Base-by-base conservation (phyloP, 129 eudicot genomes). In the Flaveria bidentis region DNA sequence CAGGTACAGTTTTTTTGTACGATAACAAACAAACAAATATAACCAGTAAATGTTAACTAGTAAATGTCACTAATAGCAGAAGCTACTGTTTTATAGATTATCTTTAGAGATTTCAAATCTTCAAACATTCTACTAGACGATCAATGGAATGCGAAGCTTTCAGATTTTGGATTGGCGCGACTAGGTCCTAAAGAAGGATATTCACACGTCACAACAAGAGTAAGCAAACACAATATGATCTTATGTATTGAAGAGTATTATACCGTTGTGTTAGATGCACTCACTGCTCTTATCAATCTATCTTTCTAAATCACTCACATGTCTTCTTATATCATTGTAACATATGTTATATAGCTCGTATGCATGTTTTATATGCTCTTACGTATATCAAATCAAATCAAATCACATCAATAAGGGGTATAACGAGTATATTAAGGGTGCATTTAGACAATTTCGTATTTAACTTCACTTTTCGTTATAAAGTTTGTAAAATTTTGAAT, bases 91-190 rank as follows among this genome's bases (percentile, higher is more conserved):
- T 33, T 75, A n/a, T 39, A 92, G 98, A 90, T 93, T 74, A 93
- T 93, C 78, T 93, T 90, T 74, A 77, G 98, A 82, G 98, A 93
- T 85, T 88, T 93, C 80, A 93, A 93, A 78, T 90, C 98, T 58
- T 90, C 98, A 14, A 93, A 93, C 62, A 93, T 93, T 72, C 97
- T 93, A 16, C 83, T 93, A 56, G 98, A 93, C 62, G 98, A 82
- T 83, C 84, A 86, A 45, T 93, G 98, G 97, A 93, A 90, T 69
- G 98, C 97, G 30, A 93, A 93, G 84, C 87, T 93, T 44, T 93
- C 98, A 15, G 98, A 93, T 80, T 93, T 93, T 76, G 98, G 98
- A 68, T 78, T 93, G 81, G 98, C 98, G 22, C 84, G 97, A 44
- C 70, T 93, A 86, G 98, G 98, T 28, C 97, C 98, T 69, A 62